Evolutionary conservation across 176 grass and related monocot species (phyloP).

Genomic region (Echinochloa phyllopogon): DNA sequence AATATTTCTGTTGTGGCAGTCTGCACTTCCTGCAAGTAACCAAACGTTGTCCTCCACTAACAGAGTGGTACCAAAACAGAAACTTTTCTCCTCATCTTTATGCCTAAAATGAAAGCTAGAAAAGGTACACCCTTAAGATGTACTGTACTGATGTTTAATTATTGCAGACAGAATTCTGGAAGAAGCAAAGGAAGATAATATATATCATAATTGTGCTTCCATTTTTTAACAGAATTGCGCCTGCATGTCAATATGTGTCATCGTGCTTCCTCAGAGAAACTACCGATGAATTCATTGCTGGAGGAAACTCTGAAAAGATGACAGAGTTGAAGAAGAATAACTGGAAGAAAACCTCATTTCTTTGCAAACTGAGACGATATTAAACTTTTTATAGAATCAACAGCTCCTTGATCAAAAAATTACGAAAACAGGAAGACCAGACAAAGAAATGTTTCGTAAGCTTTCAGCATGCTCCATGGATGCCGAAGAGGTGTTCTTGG

Average conservation of each 20-base stretch:
- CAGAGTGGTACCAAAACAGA: slow-evolving; percentile 23
- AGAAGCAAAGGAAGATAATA: neutral
- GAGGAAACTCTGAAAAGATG: slow-evolving; percentile 6
- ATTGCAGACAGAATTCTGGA: slow-evolving; percentile 17
- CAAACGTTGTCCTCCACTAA: neutral
- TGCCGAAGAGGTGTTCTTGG: neutral
- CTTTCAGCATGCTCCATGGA: slow-evolving; percentile 19
- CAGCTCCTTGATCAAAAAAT: neutral
- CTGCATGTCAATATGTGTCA: neutral
- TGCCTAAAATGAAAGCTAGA: slow-evolving; percentile 15
- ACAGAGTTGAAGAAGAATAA: neutral
- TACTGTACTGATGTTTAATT: neutral
- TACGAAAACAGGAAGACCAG: neutral
- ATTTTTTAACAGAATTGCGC: neutral
- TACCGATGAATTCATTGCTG: neutral
- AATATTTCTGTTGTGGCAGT: slow-evolving; percentile 7
- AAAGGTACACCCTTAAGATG: slow-evolving; percentile 18
- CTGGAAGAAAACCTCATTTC: slow-evolving; percentile 7
- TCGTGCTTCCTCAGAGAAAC: neutral
- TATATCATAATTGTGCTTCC: neutral
- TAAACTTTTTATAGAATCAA: neutral
- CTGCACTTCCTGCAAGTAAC: slow-evolving; percentile 32
- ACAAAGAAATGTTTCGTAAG: neutral
- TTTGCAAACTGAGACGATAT: neutral
- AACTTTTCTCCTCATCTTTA: neutral